A percentile compares a stretch with the other conserved stretches of the same genome.
Evolutionary conservation across 2,329 filamentous ascomycete species (phyloP).

Genomic region (Nemania sp.): DNA sequence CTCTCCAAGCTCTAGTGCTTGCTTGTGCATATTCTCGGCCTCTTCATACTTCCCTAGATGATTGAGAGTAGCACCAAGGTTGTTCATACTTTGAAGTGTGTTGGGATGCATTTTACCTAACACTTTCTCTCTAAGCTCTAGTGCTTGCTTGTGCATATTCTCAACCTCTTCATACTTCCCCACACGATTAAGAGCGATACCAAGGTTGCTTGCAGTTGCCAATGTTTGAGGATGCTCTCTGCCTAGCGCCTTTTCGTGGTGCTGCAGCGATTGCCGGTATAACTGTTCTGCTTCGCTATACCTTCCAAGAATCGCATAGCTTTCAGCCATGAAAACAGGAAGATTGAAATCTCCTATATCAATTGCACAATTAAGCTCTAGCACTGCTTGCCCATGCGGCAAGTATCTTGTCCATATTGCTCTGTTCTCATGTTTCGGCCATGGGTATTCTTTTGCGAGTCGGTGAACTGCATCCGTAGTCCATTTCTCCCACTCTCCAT

Average conservation of each 20-base stretch:
- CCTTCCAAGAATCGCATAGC: conserved; percentile 9
- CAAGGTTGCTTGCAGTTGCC: not conserved
- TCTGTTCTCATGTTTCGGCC: not conserved
- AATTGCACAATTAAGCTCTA: not conserved
- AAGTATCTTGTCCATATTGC: conserved; percentile 10
- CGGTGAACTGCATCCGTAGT: not conserved
- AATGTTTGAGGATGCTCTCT: not conserved
- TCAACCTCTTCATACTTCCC: not conserved
- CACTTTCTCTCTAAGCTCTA: not conserved
- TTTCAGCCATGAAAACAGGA: not conserved
- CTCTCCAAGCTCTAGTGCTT: not conserved
- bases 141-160: not conserved
- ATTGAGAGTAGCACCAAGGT: not conserved
- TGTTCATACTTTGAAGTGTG: not conserved
- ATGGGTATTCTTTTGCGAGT: conserved; percentile 11
- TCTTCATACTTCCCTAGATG: not conserved
- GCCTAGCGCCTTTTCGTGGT: not conserved
- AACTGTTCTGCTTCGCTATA: not conserved
- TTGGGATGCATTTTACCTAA: not conserved
- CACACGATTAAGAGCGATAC: not conserved
- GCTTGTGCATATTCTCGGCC: too few relatives aligned
- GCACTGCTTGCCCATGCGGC: conserved; percentile 11
- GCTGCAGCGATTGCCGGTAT: not conserved
- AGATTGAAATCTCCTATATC: too few relatives aligned
- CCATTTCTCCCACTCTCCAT: conserved; percentile 5